Evolutionary conservation across 441 rosid species (phyloP), one percentile per base, ranked within the genome.

Genomic region (Croton laevigatus): DNA sequence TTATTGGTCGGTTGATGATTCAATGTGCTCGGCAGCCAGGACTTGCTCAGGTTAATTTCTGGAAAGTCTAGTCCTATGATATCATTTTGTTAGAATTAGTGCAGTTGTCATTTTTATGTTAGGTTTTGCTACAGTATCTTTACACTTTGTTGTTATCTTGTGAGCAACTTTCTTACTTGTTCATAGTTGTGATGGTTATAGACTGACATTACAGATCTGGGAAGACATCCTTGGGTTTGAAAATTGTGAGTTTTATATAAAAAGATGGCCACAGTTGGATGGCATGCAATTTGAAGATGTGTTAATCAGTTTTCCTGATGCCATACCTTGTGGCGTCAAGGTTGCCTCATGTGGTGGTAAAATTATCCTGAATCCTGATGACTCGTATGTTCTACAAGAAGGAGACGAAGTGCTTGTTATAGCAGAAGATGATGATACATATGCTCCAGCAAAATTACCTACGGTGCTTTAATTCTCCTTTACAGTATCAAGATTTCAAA

Each of bases 11-110:
- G 59, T 81, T 89, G 79, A 89, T 89, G 94, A 89, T 89, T 81
- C 91, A 89, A 75, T 89, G 94, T 69, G 94, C 94, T 34, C 82
- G 91, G 70, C 91, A 89, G 69, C 91, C 91, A 40, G 94, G 91
- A 74, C 85, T 89, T 52, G 94, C 91, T 14, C 88, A 89, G 91
- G 94, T 89, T 69, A 70, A 58, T 72, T 77, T 81, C 51, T 69
- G 42, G 69, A 22, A 59, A 59, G 53, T 37, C 58, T 60, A 48
- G 17, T 64, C 14, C 52, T 70, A 32, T 61, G 45, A 22, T n/a
- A 16, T 3, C 55, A 27, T 70, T 67, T 34, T 65, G 10, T 42
- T 36, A 61, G 63, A 55, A 36, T 53, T 53, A 27, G 9, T n/a
- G 40, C 44, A 61, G 53, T 55, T 38, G 58, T 54, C 71, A 59